Evolutionary conservation across 257 asterid genomes (phyloP).

Genomic region (Gentiana straminea): DNA sequence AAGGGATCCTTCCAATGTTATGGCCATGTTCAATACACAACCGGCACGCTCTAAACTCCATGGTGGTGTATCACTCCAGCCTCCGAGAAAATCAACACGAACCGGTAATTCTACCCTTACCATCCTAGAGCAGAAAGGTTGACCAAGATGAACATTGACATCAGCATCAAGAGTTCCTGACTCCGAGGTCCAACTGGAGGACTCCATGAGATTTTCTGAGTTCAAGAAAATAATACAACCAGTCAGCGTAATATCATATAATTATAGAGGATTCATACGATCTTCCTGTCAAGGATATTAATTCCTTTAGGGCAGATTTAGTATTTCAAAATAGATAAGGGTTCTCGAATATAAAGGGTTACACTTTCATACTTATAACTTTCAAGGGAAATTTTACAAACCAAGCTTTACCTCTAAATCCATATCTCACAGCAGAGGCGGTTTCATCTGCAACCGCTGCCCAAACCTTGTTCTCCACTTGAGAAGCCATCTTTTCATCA

Average conservation of each 20-base stretch:
- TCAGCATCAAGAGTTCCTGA: constrained; percentile 21
- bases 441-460: constrained; percentile 87
- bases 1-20: constrained; percentile 58
- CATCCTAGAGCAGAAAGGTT: constrained; percentile 37
- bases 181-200: constrained; percentile 19
- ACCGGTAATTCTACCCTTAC: constrained; percentile 92
- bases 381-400: no score
- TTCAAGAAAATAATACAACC: constrained; percentile 2
- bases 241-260: constrained; percentile 5
- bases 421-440: constrained; percentile 84
- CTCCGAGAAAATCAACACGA: constrained; percentile 93
- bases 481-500: constrained; percentile 46
- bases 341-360: no score
- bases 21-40: constrained; percentile 92
- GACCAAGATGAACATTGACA: constrained; percentile 22
- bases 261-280: no score
- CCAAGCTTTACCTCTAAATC: constrained; percentile 51
- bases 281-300: no score
- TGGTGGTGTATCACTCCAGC: constrained; percentile 99
- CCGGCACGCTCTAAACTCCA: constrained; percentile 99
- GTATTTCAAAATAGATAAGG: no score
- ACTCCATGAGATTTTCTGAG: constrained; percentile 36
- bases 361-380: no score
- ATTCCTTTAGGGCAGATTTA: no score
- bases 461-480: constrained; percentile 67